Evolutionary conservation across 2,329 filamentous ascomycete species (phyloP), one percentile per base, ranked within the genome.

Genomic region (Nigrograna mackinnonii): DNA sequence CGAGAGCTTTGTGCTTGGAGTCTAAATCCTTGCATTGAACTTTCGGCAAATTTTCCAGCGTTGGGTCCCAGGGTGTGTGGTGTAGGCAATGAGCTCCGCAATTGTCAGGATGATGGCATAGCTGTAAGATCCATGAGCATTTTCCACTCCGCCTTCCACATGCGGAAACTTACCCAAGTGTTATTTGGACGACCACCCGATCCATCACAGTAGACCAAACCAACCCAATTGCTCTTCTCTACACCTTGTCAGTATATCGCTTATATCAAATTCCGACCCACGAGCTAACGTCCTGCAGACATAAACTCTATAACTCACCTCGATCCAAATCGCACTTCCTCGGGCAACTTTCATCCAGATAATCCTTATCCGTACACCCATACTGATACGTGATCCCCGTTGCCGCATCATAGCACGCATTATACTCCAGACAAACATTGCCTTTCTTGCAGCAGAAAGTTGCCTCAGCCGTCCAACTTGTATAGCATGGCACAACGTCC

Each of bases 101-200:
- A 20, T 51, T 54, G n/a, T 55, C 51, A 1, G 55, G 55, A 32
- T 53, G 47, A 22, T 55, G 28, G 44, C 55, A 58, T 6, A 54
- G 13, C 47, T 52, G 20, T 16, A 31, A 21, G 3, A 4, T 4
- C 3, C 16, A 32, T 49, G 19, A 48, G 42, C n/a, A 13, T 7
- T 16, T 6, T 17, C 16, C n/a, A n/a, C n/a, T n/a, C 24, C 11
- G 11, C 24, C 24, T 14, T 28, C 24, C 3, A 11, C 24, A 28
- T 3, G 11, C 24, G 16, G 11, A 22, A n/a, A 34, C 47, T 21
- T 36, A 56, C 43, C 52, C 54, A 58, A 2, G 38, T 49, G 13
- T 51, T 34, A 12, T 47, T 43, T 13, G 47, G 47, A 9, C 34
- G 24, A 1, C 34, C 38, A 14, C 42, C 26, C 5, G 31, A 37